Conservation (phyloP, 2,329 filamentous ascomycete genomes). For the Pleomassaria siparia region DNA sequence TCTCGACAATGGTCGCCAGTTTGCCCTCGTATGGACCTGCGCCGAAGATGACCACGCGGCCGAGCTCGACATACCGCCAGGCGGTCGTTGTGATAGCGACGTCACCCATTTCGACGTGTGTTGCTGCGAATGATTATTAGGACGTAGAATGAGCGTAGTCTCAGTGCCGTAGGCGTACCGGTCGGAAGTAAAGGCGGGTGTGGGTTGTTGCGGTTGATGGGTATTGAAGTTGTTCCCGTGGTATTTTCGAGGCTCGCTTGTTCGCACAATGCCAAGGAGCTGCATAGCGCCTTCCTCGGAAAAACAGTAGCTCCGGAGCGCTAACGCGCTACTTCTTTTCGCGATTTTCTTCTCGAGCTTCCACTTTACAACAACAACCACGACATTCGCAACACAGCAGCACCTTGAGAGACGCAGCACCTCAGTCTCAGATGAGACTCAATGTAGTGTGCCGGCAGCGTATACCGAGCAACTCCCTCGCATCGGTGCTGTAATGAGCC, state of each 20-base stretch:
- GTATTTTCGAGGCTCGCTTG: not conserved
- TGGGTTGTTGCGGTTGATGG: constrained; percentile 31
- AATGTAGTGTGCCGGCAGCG: not conserved
- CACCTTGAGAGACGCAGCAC: not conserved
- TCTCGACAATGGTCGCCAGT: constrained; percentile 94
- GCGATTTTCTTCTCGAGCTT: constrained; percentile 1
- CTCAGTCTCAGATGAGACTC: not conserved
- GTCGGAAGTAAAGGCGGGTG: constrained; percentile 42
- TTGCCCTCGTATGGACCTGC: constrained; percentile 79
- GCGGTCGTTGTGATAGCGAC: constrained; percentile 50
- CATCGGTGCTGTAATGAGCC: not conserved
- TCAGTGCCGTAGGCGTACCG: constrained; percentile 38
- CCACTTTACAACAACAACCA: not conserved
- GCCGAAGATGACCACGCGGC: constrained; percentile 93
- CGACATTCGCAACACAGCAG: not conserved
- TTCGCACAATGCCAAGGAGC: not conserved
- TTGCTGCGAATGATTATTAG: constrained; percentile 35
- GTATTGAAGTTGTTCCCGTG: constrained; percentile 8
- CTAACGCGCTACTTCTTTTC: not conserved
- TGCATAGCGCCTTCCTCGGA: too few species aligned
- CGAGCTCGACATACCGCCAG: constrained; percentile 95
- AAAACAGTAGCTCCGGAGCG: too few species aligned
- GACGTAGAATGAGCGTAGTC: constrained; percentile 19
- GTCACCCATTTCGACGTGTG: constrained; percentile 50
- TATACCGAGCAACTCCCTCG: not conserved